Evolutionary conservation across 495 filamentous ascomycete genomes (phyloP).

Genomic region (Astrocystis sublimbata): DNA sequence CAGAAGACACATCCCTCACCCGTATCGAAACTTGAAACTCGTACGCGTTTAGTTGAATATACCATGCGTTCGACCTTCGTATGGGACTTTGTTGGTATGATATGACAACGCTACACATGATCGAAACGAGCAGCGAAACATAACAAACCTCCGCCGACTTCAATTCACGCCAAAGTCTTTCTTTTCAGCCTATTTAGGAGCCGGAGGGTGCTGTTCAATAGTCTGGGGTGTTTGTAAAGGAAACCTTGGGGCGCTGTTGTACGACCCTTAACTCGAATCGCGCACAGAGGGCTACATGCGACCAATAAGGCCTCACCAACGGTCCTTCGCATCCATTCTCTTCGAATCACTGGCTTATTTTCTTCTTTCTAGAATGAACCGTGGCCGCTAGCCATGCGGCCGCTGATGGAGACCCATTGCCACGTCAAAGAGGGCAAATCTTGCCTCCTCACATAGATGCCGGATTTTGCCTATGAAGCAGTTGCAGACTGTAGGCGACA

Average conservation of each 20-base stretch:
- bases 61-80: background rate
- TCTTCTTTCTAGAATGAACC: constrained; percentile 19
- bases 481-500: constrained; percentile 31
- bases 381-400: constrained; percentile 26
- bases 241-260: constrained; percentile 27
- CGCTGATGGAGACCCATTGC: constrained; percentile 29
- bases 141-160: background rate
- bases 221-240: constrained; percentile 5
- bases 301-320: constrained; percentile 5
- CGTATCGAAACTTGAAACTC: background rate
- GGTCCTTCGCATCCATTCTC: constrained; percentile 6
- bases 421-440: constrained; percentile 22
- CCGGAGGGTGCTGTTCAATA: background rate
- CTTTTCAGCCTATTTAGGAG: background rate
- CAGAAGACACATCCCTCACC: constrained; percentile 2
- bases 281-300: constrained; percentile 16
- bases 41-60: background rate
- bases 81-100: constrained; percentile 3
- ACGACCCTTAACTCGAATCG: constrained; percentile 28
- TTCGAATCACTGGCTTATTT: constrained; percentile 10
- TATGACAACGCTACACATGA: background rate
- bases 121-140: background rate
- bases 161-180: background rate
- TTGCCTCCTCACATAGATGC: constrained; percentile 25
- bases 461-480: constrained; percentile 27